Base-by-base conservation (phyloP, 1,139 yeast species). In the Yamadazyma aaseri region DNA sequence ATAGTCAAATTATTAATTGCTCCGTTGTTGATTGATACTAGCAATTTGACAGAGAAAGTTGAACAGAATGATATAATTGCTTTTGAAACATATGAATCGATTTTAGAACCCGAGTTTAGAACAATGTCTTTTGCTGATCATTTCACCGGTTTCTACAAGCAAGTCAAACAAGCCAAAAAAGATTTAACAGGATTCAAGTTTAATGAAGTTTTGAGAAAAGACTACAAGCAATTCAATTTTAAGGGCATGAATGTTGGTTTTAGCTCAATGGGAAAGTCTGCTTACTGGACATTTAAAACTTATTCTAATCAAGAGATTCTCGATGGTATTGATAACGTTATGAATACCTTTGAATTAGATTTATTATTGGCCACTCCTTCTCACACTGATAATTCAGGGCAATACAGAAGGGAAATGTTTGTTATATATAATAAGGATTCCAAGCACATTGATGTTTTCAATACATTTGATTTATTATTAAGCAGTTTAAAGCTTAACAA, bases 11-110 rank as follows among this genome's bases (percentile, higher is more conserved):
- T 86, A 20, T 66, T 81, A 6, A 49, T 81, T 35, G 80, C 83
- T 1, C 94, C 97, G 0, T 70, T 84, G 25, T 53, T 86, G 28
- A 65, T 83, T 8, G 97, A 89, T 49, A 86, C 96, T 0, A 58
- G 78, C 8, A 78, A 79, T 41, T 63, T 86, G 69, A 62, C 71
- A 4, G 67, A 66, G 30, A 81, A 81, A 53, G 78, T 73, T 2
- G 86, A 80, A 41, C 52, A 53, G 3, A 69, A 65, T 2, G 96
- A 86, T 52, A 37, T 53, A 2, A 51, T 58, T 20, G 81, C 80
- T 0, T 58, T 68, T 27, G 46, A 58, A 9, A 17, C 15, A 8
- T 46, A 46, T 26, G 27, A 29, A 11, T 18, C 28, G 5, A 22
- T 45, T 5, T 26, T 38, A 4, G 32, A 26, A 12, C 27, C 33